Base-by-base conservation (phyloP, 495 filamentous ascomycete species). In the Neurospora discreta region DNA sequence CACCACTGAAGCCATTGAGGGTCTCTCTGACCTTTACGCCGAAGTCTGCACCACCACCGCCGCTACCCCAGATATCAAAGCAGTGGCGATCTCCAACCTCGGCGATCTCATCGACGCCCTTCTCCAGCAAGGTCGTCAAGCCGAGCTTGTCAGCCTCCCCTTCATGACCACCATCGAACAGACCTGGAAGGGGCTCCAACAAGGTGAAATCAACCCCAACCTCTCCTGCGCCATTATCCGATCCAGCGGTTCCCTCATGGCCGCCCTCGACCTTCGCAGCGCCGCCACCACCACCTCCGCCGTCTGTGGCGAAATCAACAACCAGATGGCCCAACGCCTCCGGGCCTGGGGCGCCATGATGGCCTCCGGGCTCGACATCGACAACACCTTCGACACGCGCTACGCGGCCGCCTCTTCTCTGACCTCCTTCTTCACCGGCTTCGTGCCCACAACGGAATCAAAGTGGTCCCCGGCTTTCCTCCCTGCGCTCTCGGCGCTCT, bases 321-420 rank as follows among this genome's bases (percentile, higher is more conserved):
- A 18, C 20, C 73, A 69, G 38, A 68, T 79, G 52, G 77, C 75
- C 2, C 71, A 65, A 15, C 71, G 76, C 38, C 70, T 87, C 13
- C 73, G 75, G 5, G 72, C 71, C 33, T 87, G 84, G 84, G 84
- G 83, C 16, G 68, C 69, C 26, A 80, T 86, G 82, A 80, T 87
- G 36, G 75, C 73, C 39, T 79, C 81, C 44, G 79, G 80, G 18
- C 78, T 83, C 13, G 75, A 77, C 52, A 78, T 82, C n/a, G 79
- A 84, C 43, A 82, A 84, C 71, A 86, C 89, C 72, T 91, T 91
- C 69, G 88, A 89, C 68, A 89, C 88, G 1, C 85, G 91, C 6
- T 82, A 85, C 73, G 87, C 90, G 8, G 89, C 89, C 4, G 85
- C 84, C 9, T 23, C 41, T 4, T 77, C 83, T 1, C 78, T 84